A percentile compares a stretch with the other conserved stretches of the same genome.
Evolutionary conservation across 1,284 basidiomycete species (phyloP).

Genomic region (Porphyrellus sp.): DNA sequence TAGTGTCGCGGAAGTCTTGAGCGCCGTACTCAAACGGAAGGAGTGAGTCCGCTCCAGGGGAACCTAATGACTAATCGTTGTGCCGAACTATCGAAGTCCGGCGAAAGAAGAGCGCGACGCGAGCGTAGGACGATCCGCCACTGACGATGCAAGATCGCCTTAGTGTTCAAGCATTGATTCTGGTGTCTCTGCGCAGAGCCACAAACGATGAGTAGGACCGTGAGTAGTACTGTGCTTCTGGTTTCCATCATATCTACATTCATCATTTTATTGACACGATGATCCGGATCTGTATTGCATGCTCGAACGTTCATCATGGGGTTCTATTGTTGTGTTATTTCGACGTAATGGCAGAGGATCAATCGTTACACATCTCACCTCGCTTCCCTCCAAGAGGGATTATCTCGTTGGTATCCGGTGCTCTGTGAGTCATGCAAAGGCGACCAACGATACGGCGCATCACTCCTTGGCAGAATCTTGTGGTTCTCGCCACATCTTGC

Average conservation of each 20-base stretch:
- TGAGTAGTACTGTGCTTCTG: too few relatives aligned
- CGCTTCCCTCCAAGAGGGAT: neutral
- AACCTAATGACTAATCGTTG: neutral
- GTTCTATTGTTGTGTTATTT: neutral
- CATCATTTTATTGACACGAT: neutral
- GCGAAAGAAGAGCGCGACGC: neutral
- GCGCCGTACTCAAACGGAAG: neutral
- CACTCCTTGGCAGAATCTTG: neutral
- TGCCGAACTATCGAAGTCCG: neutral
- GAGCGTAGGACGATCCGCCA: slow-evolving; percentile 18
- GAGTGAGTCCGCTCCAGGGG: neutral
- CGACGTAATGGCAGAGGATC: slow-evolving; percentile 1
- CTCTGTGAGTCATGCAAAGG: neutral
- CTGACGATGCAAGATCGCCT: slow-evolving; percentile 16
- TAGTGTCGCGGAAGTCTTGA: slow-evolving; percentile 1
- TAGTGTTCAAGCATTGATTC: neutral
- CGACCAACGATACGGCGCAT: neutral
- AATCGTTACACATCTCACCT: neutral
- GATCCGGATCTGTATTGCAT: neutral
- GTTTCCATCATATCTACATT: neutral
- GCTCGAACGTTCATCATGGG: neutral
- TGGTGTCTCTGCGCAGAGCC: neutral
- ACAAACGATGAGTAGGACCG: neutral
- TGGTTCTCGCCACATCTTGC: neutral
- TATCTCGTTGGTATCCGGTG: neutral